phyloP scores from a whole-genome alignment of 2,329 filamentous ascomycete species.

The Talaromyces amestolkiae region DNA sequence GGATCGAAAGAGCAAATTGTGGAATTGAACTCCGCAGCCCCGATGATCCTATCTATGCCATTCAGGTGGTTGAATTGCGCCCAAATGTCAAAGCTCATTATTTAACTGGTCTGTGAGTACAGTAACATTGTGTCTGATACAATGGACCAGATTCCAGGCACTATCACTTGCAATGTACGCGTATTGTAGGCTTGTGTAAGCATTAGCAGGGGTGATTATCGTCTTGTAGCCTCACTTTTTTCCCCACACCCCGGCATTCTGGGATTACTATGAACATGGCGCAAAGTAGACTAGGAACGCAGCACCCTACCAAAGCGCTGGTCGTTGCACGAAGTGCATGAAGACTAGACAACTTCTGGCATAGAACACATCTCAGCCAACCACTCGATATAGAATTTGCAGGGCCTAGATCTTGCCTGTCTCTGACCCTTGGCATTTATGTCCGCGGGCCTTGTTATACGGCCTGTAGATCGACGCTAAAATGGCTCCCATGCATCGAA shows the following conservation, averaged over 20 bases:
- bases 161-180: background rate
- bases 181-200: background rate
- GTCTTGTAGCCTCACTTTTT: background rate
- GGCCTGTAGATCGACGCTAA: background rate
- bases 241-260: background rate
- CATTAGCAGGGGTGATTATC: background rate
- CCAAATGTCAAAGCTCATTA: background rate
- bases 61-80: background rate
- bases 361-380: background rate
- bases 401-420: background rate
- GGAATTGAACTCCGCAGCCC: background rate
- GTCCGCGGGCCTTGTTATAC: background rate
- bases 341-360: background rate
- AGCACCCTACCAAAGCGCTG: background rate
- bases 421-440: background rate
- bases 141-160: background rate
- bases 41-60: background rate
- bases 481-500: background rate
- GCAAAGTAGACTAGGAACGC: background rate
- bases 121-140: background rate
- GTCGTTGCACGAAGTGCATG: background rate
- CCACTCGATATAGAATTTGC: background rate
- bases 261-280: background rate
- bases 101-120: background rate
- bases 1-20: background rate